Conservation (phyloP, 495 filamentous ascomycete species). For the Lasiosphaeria hispida region DNA sequence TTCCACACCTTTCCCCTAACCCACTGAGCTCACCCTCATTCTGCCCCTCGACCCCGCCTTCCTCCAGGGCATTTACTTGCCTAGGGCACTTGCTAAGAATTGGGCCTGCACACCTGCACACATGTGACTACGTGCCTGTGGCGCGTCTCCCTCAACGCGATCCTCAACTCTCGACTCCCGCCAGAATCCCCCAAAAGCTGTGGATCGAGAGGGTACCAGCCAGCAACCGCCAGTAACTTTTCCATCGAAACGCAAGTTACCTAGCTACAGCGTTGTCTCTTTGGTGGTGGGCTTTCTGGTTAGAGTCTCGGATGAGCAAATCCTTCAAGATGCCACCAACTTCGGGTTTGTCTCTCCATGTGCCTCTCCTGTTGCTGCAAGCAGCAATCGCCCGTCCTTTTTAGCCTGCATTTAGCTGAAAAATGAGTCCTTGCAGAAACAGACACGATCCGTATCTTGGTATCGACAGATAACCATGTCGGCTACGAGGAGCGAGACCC, state of each 20-base stretch:
- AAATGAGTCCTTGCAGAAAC: constrained; percentile 46
- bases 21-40: too few species aligned
- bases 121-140: constrained; percentile 28
- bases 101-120: not conserved
- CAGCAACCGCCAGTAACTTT: too few species aligned
- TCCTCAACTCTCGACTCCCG: not conserved
- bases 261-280: too few species aligned
- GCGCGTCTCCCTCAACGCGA: constrained; percentile 16
- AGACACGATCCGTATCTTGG: constrained; percentile 92
- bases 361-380: not conserved
- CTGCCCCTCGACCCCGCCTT: too few species aligned
- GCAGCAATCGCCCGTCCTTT: not conserved
- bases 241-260: too few species aligned
- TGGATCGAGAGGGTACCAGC: too few species aligned
- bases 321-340: constrained; percentile 25
- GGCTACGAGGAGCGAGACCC: constrained; percentile 92
- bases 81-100: not conserved
- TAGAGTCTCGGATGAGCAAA: not conserved
- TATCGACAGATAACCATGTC: constrained; percentile 96
- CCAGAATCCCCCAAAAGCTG: not conserved
- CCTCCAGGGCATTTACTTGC: not conserved
- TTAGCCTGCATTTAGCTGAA: not conserved
- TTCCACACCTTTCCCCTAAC: too few species aligned
- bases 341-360: constrained; percentile 16
- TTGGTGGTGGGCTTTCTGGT: too few species aligned